These are phyloP conservation scores for Musa itinerans DNA, from an alignment of 176 grass and related monocot genomes.

Conservation along the genomic window DNA sequence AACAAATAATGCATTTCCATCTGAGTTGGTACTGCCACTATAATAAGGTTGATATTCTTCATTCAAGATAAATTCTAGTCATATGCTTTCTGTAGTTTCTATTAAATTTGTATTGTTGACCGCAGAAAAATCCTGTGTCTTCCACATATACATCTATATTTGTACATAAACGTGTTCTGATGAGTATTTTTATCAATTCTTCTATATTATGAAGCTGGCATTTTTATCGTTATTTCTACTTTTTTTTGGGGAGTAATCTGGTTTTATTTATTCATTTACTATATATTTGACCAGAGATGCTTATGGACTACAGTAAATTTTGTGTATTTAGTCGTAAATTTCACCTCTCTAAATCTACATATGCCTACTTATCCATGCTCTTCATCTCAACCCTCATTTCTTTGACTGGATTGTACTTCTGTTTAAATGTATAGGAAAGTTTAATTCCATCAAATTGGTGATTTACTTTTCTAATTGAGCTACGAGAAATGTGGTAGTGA, in stretches of 20 bases:
- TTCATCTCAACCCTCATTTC: not conserved
- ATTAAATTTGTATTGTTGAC: not conserved
- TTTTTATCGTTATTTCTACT: not conserved
- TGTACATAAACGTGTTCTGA: not conserved
- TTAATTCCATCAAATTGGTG: not conserved
- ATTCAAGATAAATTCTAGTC: not conserved
- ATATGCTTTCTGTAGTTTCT: not conserved
- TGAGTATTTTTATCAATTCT: not conserved
- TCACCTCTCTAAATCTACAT: not conserved
- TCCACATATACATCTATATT: not conserved
- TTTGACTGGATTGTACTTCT: not conserved
- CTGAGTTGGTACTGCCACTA: not conserved
- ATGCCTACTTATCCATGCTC: not conserved
- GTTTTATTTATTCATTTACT: too few relatives aligned
- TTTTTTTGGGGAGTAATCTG: too few relatives aligned
- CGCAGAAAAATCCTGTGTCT: too few relatives aligned
- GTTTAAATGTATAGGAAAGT: not conserved
- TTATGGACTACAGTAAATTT: too few relatives aligned
- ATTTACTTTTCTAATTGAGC: not conserved
- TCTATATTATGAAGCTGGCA: not conserved
- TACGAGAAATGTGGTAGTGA: not conserved
- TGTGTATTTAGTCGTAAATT: not conserved
- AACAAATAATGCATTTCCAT: slow-evolving; percentile 4
- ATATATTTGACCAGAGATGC: too few relatives aligned
- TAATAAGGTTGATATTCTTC: not conserved